Evolutionary conservation across 352 stramenopile genomes (phyloP).

Genomic region (Phytophthora chlamydospora): DNA sequence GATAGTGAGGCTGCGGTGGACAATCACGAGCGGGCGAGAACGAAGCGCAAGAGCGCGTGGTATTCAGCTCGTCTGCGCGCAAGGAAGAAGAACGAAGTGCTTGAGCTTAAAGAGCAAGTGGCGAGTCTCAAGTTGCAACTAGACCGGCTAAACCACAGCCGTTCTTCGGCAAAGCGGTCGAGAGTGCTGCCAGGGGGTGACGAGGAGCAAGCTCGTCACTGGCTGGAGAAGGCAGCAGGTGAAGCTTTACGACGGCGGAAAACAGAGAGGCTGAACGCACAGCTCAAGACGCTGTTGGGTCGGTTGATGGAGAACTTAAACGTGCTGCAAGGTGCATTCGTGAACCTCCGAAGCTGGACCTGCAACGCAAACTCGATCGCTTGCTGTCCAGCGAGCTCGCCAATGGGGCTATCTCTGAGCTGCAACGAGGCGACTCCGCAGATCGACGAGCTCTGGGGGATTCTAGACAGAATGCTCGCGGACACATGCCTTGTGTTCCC

Average conservation of each 20-base stretch:
- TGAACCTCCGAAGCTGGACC: not conserved
- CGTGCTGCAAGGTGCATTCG: not conserved
- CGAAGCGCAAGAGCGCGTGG: not conserved
- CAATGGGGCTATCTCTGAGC: not conserved
- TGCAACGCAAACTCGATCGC: not conserved
- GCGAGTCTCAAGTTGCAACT: conserved; percentile 1
- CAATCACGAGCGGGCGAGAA: not conserved
- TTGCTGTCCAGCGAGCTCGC: not conserved
- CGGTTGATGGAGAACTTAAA: not conserved
- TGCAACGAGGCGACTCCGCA: not conserved
- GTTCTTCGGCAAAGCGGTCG: too few species aligned
- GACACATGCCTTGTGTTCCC: not conserved
- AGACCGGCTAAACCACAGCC: not conserved
- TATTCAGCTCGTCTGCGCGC: conserved; percentile 7
- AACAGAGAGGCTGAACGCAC: not conserved
- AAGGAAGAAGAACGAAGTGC: conserved; percentile 3
- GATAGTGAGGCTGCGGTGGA: conserved; percentile 5
- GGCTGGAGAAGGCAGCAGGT: not conserved
- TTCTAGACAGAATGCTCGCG: not conserved
- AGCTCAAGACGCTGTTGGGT: not conserved
- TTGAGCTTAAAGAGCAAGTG: conserved; percentile 1
- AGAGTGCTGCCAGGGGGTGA: too few species aligned
- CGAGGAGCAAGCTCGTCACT: too few species aligned
- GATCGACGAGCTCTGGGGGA: not conserved
- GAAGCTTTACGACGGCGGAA: not conserved